Base-by-base conservation (phyloP, 1,139 yeast genomes). In the Saccharomyces pastorianus region DNA sequence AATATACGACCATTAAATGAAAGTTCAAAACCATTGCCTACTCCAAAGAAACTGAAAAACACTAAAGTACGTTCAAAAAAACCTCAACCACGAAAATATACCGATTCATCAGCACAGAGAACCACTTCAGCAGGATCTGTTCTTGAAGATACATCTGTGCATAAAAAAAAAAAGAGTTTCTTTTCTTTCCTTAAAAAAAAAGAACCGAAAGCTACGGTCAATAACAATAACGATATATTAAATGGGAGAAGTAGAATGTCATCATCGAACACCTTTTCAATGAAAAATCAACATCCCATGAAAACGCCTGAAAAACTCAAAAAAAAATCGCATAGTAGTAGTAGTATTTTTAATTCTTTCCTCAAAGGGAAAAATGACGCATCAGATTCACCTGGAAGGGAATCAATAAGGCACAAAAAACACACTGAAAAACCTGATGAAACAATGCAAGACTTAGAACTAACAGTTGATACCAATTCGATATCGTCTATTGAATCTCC, bases 111-210 rank as follows among this genome's bases (percentile, higher is more conserved):
- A 6, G 51, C 51, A 5, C 34, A 47, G 0, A 51, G 57, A 27
- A 47, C 56, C 2, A 56, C 55, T 6, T 54, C 59, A 8, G 52
- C 58, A 2, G 55, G 53, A 4, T 38, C 55, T 6, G 49, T 52
- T 28, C 26, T 52, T n/a, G 57, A 52, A 20, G 55, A 53, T 29
- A 44, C 46, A 5, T 46, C 55, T 14, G 47, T 46, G 46, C 48
- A 47, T 25, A 34, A 61, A 60, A 50, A 72, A 67, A 54, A 70
- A 59, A 69, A 65, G 55, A 66, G 73, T 38, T 64, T 73, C 42
- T 67, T 73, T 53, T 69, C 73, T 7, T 67, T 73, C 38, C 63
- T 73, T 52, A 69, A 65, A 51, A 64, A 58, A 47, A 68, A 63
- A 46, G 54, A 65, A 64, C 49, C 46, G 3, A 29, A 31, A 13